phyloP scores from a whole-genome alignment of 257 asterid genomes.

The Asclepias syriaca region DNA sequence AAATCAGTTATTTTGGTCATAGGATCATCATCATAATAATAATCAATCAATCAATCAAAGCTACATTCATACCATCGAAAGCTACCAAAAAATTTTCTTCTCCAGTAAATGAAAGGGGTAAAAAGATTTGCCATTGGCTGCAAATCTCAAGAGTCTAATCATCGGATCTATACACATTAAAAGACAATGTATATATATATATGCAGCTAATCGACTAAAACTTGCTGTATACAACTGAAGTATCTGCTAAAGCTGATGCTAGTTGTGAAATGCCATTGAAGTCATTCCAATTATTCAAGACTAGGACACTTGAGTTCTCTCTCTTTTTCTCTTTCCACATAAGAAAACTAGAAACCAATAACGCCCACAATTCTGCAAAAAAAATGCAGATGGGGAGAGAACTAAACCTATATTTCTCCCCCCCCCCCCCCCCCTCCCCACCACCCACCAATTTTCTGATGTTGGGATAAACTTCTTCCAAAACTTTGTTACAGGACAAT shows the following conservation, averaged over 20 bases:
- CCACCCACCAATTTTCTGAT: neutral
- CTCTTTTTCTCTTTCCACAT: neutral
- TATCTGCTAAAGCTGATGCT: constrained; percentile 15
- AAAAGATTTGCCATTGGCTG: neutral
- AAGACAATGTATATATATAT: constrained; percentile 12
- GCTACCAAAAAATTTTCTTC: constrained; percentile 7
- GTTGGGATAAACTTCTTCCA: constrained; percentile 21
- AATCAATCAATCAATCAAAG: neutral
- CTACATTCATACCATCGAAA: neutral
- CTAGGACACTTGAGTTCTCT: neutral
- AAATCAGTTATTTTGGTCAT: neutral
- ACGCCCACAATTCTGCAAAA: constrained; percentile 12
- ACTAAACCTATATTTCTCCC: constrained; percentile 3
- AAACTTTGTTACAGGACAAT: constrained; percentile 20
- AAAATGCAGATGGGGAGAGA: constrained; percentile 6
- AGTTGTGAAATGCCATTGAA: neutral
- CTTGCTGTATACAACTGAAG: constrained; percentile 26
- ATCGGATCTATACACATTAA: constrained; percentile 38
- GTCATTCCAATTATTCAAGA: neutral
- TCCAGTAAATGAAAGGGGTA: neutral
- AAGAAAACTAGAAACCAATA: neutral
- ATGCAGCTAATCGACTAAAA: constrained; percentile 14
- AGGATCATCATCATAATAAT: neutral
- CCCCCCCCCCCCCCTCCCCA: no score
- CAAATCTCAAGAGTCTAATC: neutral